Conservation (phyloP, 164 flowering plant genomes). For the Berberis vulgaris region DNA sequence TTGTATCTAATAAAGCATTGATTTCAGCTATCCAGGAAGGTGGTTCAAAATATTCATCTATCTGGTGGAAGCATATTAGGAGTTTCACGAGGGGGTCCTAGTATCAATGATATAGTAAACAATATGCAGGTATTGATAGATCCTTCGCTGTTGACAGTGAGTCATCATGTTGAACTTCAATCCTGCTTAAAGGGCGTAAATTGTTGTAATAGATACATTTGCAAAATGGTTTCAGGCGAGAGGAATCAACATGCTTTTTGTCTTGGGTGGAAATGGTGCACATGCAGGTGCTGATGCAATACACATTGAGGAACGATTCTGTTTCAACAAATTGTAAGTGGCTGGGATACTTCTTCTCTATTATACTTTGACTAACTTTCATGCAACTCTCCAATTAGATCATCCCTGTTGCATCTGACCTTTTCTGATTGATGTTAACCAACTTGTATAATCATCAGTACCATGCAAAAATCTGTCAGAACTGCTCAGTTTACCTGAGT, state of each 20-base stretch:
- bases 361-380: too few relatives aligned
- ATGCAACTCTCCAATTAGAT: too few relatives aligned
- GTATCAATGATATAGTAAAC: neutral
- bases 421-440: too few relatives aligned
- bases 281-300: slow-evolving; percentile 4
- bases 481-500: too few relatives aligned
- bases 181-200: neutral
- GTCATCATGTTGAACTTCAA: neutral
- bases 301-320: neutral
- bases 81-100: slow-evolving; percentile 1
- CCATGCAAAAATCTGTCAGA: too few relatives aligned
- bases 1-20: slow-evolving; percentile 2
- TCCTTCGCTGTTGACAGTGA: neutral
- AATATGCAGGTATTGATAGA: neutral
- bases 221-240: neutral
- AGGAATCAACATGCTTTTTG: slow-evolving; percentile 1
- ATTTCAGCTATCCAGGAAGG: neutral
- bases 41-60: slow-evolving; percentile 1
- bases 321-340: too few relatives aligned
- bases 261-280: slow-evolving; percentile 2
- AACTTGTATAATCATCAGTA: too few relatives aligned
- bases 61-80: slow-evolving; percentile 3
- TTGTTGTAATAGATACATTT: slow-evolving; percentile 10
- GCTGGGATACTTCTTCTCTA: too few relatives aligned
- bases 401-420: too few relatives aligned